Evolutionary conservation across 257 asterid genomes (phyloP), one percentile per base, ranked within the genome.

Genomic region (Anisodus tanguticus): DNA sequence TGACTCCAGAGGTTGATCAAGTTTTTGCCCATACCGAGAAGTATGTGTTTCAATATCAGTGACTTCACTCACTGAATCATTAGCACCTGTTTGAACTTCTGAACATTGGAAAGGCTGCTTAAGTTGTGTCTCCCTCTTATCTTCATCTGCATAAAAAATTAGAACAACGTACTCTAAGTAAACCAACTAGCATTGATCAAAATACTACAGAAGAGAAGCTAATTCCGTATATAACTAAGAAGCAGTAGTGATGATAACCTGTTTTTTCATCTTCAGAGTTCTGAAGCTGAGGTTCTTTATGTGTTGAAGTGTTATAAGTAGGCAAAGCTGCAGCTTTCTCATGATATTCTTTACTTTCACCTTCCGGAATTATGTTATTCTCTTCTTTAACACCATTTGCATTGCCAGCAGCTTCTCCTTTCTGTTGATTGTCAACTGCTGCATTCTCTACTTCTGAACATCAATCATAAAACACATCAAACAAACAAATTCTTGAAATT

Each of bases 361-460:
- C 83, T 83, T 87, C 94, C 55, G 82, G 84, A 85, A 9, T 9
- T 80, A 64, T 66, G 83, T 80, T 76, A n/a, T 58, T 88, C 79
- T 87, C 92, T 85, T 84, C 91, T 69, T 82, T 71, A 69, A 49
- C 58, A 74, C 74, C 88, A 80, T 78, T 80, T 2, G 80, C 64
- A 35, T 54, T 53, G 58, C 67, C 77, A 79, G 72, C 77, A 79
- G 13, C 90, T 43, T 71, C 55, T 22, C 39, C 69, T 49, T 59
- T 86, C 15, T 89, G 90, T 9, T 26, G 17, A 51, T 39, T 87
- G 78, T 84, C 89, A 19, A 57, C 78, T 55, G 80, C 67, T 31
- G 35, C 35, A 31, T 83, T 72, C 54, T 87, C 89, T 66, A 13
- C 81, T 49, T 49, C 62, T 31, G 35, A 10, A 37, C 72, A 45